Conservation (phyloP, 345 rosid genomes). For the Brassica nigra region DNA sequence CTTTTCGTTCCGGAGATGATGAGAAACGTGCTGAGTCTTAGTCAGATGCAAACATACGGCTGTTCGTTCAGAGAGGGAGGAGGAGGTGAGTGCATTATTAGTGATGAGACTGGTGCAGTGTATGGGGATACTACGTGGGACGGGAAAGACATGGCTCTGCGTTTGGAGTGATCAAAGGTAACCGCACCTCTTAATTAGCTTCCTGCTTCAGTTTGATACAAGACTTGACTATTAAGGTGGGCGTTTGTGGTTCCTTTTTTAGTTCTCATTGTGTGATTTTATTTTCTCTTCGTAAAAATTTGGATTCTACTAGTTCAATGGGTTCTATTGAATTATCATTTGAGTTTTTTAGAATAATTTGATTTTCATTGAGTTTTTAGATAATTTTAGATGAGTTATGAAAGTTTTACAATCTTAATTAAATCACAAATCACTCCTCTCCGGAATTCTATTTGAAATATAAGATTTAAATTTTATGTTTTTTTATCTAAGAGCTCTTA, state of each 20-base stretch:
- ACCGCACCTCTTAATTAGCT: background rate
- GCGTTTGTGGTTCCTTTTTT: background rate
- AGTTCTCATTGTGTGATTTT: background rate
- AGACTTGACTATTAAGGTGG: background rate
- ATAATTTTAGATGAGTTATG: background rate
- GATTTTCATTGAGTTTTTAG: background rate
- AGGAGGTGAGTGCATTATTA: constrained; percentile 19
- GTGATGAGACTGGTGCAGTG: constrained; percentile 11
- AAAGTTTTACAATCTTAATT: background rate
- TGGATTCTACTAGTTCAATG: background rate
- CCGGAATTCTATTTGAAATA: background rate
- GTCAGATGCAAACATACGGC: constrained; percentile 19
- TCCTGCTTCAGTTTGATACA: background rate
- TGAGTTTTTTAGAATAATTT: background rate
- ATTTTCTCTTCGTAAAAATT: background rate
- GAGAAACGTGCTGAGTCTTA: constrained; percentile 34
- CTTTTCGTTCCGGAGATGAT: constrained; percentile 25
- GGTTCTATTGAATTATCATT: background rate
- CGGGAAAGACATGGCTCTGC: background rate
- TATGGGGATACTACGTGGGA: constrained; percentile 22
- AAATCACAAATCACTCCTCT: background rate
- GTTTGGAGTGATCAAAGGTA: background rate
- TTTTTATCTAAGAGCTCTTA: background rate
- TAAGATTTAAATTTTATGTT: no score
- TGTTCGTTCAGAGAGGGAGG: background rate